phyloP scores from a whole-genome alignment of 2,329 filamentous ascomycete genomes.

The Talaromyces sp. region DNA sequence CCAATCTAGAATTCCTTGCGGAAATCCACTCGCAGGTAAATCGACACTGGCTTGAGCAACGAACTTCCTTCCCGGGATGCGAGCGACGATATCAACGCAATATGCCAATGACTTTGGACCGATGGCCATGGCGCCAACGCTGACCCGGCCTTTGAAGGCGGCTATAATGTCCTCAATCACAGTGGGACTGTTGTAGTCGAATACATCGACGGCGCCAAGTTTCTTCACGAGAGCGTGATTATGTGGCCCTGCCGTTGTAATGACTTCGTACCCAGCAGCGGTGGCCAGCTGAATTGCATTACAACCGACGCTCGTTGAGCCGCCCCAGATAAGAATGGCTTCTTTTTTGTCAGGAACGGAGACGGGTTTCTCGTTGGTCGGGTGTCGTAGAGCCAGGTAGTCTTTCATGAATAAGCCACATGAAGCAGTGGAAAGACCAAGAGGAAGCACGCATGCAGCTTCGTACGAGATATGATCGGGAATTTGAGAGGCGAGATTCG shows the following conservation, averaged over 20 bases:
- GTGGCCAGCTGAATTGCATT: conserved; percentile 45
- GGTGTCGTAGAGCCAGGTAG: conserved; percentile 20
- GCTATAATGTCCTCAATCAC: conserved; percentile 19
- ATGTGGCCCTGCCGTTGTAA: conserved; percentile 37
- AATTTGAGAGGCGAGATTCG: conserved; percentile 21
- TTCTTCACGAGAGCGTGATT: conserved; percentile 46
- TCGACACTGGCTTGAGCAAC: neutral
- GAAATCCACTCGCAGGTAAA: conserved; percentile 18
- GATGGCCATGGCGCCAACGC: conserved; percentile 18
- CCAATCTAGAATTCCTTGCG: conserved; percentile 5
- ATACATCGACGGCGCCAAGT: conserved; percentile 45
- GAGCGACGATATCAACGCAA: conserved; percentile 13
- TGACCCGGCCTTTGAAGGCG: conserved; percentile 19
- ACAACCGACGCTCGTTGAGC: conserved; percentile 47
- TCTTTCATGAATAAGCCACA: conserved; percentile 26
- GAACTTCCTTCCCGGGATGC: conserved; percentile 12
- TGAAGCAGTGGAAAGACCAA: conserved; percentile 27
- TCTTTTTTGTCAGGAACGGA: neutral
- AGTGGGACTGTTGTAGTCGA: conserved; percentile 41
- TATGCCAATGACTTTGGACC: neutral
- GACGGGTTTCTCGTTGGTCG: neutral
- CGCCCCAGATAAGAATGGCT: conserved; percentile 51
- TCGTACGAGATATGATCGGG: conserved; percentile 26
- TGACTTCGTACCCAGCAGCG: conserved; percentile 41
- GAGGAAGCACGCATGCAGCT: conserved; percentile 27